A percentile compares a stretch with the other conserved stretches of the same genome.
phyloP scores from a whole-genome alignment of 352 stramenopile species.

The Pythium dissimile region DNA sequence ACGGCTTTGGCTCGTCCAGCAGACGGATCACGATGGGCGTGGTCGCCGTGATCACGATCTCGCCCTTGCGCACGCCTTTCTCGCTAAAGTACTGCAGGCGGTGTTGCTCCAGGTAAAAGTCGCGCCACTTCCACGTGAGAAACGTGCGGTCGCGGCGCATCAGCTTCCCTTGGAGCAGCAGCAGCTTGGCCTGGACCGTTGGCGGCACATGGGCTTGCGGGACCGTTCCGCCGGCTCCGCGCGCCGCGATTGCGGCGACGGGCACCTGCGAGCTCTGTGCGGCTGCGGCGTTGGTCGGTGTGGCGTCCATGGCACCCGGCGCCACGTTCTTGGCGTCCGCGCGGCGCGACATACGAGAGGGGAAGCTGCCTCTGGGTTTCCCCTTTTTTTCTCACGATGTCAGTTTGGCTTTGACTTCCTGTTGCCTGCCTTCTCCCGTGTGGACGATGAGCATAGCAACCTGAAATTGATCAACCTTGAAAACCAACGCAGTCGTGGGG shows the following conservation, averaged over 20 bases:
- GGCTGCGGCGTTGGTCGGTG: neutral
- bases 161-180: constrained; percentile 60
- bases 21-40: constrained; percentile 76
- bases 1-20: constrained; percentile 65
- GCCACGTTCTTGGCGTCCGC: constrained; percentile 4
- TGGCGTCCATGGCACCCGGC: neutral
- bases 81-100: constrained; percentile 77
- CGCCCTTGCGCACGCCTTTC: constrained; percentile 69
- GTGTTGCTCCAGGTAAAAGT: constrained; percentile 70
- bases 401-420: constrained; percentile 1
- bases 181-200: constrained; percentile 12
- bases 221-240: too few species aligned
- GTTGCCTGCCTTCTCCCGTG: too few species aligned
- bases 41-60: constrained; percentile 53
- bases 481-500: too few species aligned
- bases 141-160: constrained; percentile 73
- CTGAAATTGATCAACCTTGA: too few species aligned
- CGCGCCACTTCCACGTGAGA: constrained; percentile 81
- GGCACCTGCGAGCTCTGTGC: neutral
- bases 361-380: neutral
- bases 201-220: constrained; percentile 12
- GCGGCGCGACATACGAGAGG: constrained; percentile 17
- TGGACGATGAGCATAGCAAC: too few species aligned
- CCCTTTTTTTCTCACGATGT: neutral
- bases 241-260: neutral